Evolutionary conservation across 2,329 filamentous ascomycete species (phyloP).

Genomic region (Aspergillus cejpii): DNA sequence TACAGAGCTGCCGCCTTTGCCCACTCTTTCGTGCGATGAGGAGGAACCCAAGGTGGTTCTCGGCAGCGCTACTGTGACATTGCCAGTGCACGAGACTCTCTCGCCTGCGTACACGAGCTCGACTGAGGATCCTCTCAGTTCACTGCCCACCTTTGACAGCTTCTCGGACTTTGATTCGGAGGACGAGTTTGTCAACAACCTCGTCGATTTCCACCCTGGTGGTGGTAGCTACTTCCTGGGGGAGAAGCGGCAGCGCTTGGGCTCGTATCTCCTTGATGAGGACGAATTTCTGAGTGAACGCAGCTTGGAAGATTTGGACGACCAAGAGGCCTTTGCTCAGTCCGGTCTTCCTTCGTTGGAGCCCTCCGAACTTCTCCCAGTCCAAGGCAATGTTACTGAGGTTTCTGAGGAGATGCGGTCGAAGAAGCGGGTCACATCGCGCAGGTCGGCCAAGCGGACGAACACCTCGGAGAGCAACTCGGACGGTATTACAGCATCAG

Average conservation of each 20-base stretch:
- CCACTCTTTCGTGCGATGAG: constrained; percentile 46
- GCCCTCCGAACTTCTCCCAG: constrained; percentile 37
- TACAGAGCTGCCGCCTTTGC: constrained; percentile 56
- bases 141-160: constrained; percentile 70
- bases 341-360: constrained; percentile 57
- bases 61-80: constrained; percentile 32
- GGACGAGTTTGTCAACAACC: constrained; percentile 70
- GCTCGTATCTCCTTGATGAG: constrained; percentile 65
- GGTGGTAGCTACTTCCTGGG: constrained; percentile 55
- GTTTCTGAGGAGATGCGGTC: constrained; percentile 38
- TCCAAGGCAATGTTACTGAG: constrained; percentile 41
- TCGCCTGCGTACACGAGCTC: constrained; percentile 38
- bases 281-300: constrained; percentile 70
- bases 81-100: constrained; percentile 34
- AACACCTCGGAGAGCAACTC: constrained; percentile 25
- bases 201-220: constrained; percentile 61
- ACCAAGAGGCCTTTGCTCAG: constrained; percentile 53
- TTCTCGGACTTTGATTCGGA: constrained; percentile 87
- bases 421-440: constrained; percentile 43
- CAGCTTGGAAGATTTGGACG: constrained; percentile 69
- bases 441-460: constrained; percentile 34
- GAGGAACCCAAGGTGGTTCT: constrained; percentile 35
- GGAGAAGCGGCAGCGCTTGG: constrained; percentile 65
- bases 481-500: constrained; percentile 20
- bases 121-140: constrained; percentile 47